Conservation (phyloP, 352 stramenopile species). For the Phytopythium kandeliae region DNA sequence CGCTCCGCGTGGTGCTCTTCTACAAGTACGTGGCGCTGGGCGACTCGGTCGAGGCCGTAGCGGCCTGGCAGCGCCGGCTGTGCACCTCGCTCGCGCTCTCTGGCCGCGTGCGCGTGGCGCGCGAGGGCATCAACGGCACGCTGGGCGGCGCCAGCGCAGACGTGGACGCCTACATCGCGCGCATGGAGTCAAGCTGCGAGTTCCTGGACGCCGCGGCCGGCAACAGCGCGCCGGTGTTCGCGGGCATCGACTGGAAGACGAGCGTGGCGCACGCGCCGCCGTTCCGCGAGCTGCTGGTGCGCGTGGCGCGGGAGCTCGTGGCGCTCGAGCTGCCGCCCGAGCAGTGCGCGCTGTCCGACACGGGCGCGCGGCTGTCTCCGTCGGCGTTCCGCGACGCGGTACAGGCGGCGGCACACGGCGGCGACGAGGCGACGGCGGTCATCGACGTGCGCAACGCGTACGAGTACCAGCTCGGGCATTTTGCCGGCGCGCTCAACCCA, state of each 20-base stretch:
- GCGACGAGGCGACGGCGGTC: slow-evolving; percentile 38
- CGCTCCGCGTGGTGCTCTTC: slow-evolving; percentile 58
- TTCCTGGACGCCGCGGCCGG: slow-evolving; percentile 15
- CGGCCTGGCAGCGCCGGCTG: slow-evolving; percentile 35
- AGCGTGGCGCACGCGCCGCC: slow-evolving; percentile 37
- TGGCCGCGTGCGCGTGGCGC: slow-evolving; percentile 69
- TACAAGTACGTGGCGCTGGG: slow-evolving; percentile 81
- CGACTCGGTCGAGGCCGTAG: slow-evolving; percentile 29
- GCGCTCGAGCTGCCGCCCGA: slow-evolving; percentile 59
- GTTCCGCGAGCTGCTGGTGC: slow-evolving; percentile 69
- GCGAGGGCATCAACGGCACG: slow-evolving; percentile 87
- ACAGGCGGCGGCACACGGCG: slow-evolving; percentile 9
- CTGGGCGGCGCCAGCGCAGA: slow-evolving; percentile 33
- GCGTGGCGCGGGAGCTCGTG: slow-evolving; percentile 66
- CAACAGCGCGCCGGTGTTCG: slow-evolving; percentile 11
- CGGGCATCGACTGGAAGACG: slow-evolving; percentile 81
- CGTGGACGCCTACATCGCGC: slow-evolving; percentile 61
- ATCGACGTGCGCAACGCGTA: slow-evolving; percentile 80
- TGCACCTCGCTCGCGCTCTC: slow-evolving; percentile 48
- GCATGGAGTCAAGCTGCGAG: slow-evolving; percentile 28
- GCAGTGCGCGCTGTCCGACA: slow-evolving; percentile 34
- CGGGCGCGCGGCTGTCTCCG: slow-evolving; percentile 54
- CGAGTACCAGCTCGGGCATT: slow-evolving; percentile 79
- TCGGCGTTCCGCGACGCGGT: slow-evolving; percentile 55
- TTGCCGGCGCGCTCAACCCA: slow-evolving; percentile 65